Base-by-base conservation (phyloP, 495 filamentous ascomycete genomes). In the Staphylotrichum tortipilum region DNA sequence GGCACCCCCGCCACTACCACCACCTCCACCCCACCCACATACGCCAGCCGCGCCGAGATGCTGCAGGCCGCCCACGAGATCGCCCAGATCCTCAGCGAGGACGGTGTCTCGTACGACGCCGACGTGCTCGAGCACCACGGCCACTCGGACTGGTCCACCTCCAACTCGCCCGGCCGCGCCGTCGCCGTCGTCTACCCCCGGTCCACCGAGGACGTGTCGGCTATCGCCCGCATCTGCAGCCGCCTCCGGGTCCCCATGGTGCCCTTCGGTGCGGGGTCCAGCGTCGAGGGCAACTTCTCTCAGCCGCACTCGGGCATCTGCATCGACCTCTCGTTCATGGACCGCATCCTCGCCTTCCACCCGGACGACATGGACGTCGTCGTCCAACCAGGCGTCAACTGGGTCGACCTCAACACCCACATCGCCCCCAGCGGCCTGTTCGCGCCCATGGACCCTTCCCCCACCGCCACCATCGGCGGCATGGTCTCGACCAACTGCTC, bases 281-380 rank as follows among this genome's bases (percentile, higher is more conserved):
- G 82, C 55, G 75, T 95, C 5, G 90, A 95, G 59, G 90, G 80
- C 24, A 89, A 91, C 63, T 94, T 94, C 66, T 81, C 85, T 3
- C 83, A 88, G 11, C 84, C 88, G 1, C 78, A 80, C 60, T 85
- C 85, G 5, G 89, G 89, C 10, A 76, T 96, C 55, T 85, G 79
- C 53, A 83, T 96, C 45, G 87, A 95, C 60, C 90, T 96, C 54
- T 74, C 77, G 3, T 72, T 71, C 53, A 96, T 96, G 90, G 80
- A 92, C 59, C 71, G 81, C 49, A 82, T 94, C 31, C 22, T 95
- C 23, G 71, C 78, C 8, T 73, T 94, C 35, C 81, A 92, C 58
- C 78, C 83, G 21, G 82, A 84, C 7, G 89, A 95, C 63, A 84
- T 95, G 83, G 90, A 95, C 61, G 75, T 94, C 44, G 82, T 90